A percentile compares a stretch with the other conserved stretches of the same genome.
These are phyloP conservation scores for Kwoniella bestiolae DNA, from an alignment of 768 basidiomycete species.

Conservation along the genomic window DNA sequence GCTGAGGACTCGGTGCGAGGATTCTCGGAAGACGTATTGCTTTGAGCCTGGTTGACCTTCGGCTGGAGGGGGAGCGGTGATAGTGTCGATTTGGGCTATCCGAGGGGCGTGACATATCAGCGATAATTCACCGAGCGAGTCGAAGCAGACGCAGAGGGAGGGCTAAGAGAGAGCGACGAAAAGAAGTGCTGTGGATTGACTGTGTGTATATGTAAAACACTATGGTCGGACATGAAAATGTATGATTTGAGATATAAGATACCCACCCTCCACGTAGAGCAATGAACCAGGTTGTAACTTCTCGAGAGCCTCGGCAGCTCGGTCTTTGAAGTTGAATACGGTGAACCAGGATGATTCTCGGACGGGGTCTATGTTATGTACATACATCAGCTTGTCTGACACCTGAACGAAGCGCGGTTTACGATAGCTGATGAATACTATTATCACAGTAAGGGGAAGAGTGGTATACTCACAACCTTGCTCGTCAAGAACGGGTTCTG, in stretches of 20 bases:
- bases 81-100: slow-evolving; percentile 25
- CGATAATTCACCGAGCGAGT: too few species aligned
- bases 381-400: slow-evolving; percentile 1
- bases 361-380: slow-evolving; percentile 18
- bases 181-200: too few species aligned
- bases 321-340: slow-evolving; percentile 29
- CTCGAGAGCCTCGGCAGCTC: slow-evolving; percentile 15
- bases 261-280: slow-evolving; percentile 33
- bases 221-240: neutral
- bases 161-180: neutral
- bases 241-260: neutral
- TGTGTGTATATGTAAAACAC: too few species aligned
- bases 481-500: slow-evolving; percentile 28
- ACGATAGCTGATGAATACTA: too few species aligned
- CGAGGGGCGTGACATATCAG: neutral
- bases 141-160: too few species aligned
- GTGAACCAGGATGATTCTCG: slow-evolving; percentile 33
- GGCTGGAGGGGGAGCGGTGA: slow-evolving; percentile 16
- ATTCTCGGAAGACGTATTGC: slow-evolving; percentile 25
- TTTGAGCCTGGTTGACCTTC: slow-evolving; percentile 19
- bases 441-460: too few species aligned
- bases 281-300: slow-evolving; percentile 27
- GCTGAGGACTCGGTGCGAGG: slow-evolving; percentile 24
- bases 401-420: too few species aligned
- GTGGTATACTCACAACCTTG: slow-evolving; percentile 27